Percentiles rank a stretch among this genome's conserved stretches.
Conservation (phyloP, 2,329 filamentous ascomycete species). For the Pseudocercospora fuligena region DNA sequence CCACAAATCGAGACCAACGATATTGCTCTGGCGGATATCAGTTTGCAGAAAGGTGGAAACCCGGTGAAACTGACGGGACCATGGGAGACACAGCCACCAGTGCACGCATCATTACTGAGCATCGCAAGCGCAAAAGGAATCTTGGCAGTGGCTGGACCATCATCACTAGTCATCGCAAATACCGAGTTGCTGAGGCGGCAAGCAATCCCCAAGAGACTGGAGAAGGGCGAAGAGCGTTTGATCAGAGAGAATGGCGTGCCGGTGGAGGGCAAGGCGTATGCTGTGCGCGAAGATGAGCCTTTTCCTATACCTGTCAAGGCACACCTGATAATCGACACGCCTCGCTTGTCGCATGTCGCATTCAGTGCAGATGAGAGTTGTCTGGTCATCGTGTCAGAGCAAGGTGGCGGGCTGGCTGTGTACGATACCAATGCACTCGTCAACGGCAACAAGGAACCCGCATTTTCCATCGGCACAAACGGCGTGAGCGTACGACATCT, state of each 20-base stretch:
- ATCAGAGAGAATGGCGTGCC: neutral
- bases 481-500: conserved; percentile 74
- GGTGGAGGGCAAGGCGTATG: conserved; percentile 2
- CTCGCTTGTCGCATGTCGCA: conserved; percentile 82
- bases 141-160: conserved; percentile 84
- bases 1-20: conserved; percentile 75
- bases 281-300: conserved; percentile 15
- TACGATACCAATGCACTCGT: conserved; percentile 75
- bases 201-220: conserved; percentile 39
- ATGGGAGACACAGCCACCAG: conserved; percentile 76
- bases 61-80: conserved; percentile 76
- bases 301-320: conserved; percentile 9
- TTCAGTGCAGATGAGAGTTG: conserved; percentile 91
- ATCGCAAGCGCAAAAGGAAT: conserved; percentile 80
- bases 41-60: conserved; percentile 66
- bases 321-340: conserved; percentile 49
- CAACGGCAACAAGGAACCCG: conserved; percentile 68
- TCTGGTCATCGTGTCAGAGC: conserved; percentile 80
- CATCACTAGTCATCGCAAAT: conserved; percentile 74
- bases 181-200: conserved; percentile 82
- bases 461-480: conserved; percentile 78
- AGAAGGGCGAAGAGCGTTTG: conserved; percentile 8
- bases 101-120: conserved; percentile 81
- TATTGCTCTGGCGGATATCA: conserved; percentile 74
- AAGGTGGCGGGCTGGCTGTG: conserved; percentile 78